A percentile compares a stretch with the other conserved stretches of the same genome.
These are phyloP conservation scores for Septoria linicola DNA, from an alignment of 2,329 filamentous ascomycete genomes.

Conservation along the genomic window DNA sequence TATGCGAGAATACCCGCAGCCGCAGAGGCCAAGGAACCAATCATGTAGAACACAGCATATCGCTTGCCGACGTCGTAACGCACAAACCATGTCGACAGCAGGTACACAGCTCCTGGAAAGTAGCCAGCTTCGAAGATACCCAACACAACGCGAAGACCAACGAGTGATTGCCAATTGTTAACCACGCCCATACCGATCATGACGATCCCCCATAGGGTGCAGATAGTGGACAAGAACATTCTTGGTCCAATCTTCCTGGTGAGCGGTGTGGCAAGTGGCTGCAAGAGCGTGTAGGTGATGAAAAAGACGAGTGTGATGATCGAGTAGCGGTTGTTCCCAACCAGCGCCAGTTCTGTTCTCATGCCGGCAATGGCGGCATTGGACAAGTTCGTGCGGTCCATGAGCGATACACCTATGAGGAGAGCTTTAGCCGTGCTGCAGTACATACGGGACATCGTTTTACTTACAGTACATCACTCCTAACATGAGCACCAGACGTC, in stretches of 20 bases:
- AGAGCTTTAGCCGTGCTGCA: too few species aligned
- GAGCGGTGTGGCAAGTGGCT: slow-evolving; percentile 36
- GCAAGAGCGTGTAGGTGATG: slow-evolving; percentile 41
- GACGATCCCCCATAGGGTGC: slow-evolving; percentile 33
- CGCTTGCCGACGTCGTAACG: slow-evolving; percentile 43
- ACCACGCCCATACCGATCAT: slow-evolving; percentile 45
- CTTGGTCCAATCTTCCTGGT: slow-evolving; percentile 35
- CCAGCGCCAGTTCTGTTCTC: slow-evolving; percentile 20
- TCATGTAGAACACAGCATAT: slow-evolving; percentile 30
- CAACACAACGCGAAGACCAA: slow-evolving; percentile 28
- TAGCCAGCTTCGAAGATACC: slow-evolving; percentile 31
- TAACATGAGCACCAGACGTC: slow-evolving; percentile 6
- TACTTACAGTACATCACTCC: slow-evolving; percentile 15
- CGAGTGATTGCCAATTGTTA: slow-evolving; percentile 29
- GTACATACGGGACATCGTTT: too few species aligned
- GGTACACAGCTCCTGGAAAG: slow-evolving; percentile 37
- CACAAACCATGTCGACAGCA: slow-evolving; percentile 50
- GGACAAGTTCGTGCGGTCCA: slow-evolving; percentile 25
- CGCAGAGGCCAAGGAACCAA: slow-evolving; percentile 47
- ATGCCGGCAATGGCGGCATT: slow-evolving; percentile 33
- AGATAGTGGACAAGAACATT: slow-evolving; percentile 26
- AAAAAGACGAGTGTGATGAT: slow-evolving; percentile 38
- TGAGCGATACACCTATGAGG: slow-evolving; percentile 43
- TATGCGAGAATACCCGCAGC: slow-evolving; percentile 53
- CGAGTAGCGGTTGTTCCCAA: slow-evolving; percentile 25